phyloP scores from a whole-genome alignment of 768 basidiomycete species.

The Amyloporia xantha region DNA sequence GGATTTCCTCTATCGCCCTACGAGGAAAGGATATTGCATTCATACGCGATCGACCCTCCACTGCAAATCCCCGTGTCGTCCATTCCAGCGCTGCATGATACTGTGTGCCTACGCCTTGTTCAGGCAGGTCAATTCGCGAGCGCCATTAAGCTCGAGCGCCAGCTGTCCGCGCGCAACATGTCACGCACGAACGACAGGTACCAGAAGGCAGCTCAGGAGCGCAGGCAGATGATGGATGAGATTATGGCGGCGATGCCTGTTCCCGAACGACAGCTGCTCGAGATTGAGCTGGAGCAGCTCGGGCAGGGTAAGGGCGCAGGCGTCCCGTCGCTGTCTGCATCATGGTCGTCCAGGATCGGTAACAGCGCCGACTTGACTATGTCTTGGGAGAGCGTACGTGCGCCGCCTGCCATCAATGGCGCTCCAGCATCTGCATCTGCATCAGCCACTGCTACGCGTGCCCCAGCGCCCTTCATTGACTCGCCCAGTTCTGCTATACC shows the following conservation, averaged over 20 bases:
- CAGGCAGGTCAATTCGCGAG: conserved; percentile 62
- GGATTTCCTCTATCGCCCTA: conserved; percentile 57
- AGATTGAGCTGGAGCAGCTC: conserved; percentile 45
- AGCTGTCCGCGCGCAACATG: conserved; percentile 35
- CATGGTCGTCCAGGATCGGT: conserved; percentile 6
- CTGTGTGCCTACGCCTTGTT: conserved; percentile 73
- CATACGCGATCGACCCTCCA: conserved; percentile 54
- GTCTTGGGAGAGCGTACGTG: conserved; percentile 53
- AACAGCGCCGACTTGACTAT: conserved; percentile 37
- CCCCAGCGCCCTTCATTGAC: conserved; percentile 21
- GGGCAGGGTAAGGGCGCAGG: conserved; percentile 14
- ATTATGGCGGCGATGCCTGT: conserved; percentile 56
- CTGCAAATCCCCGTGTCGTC: conserved; percentile 38
- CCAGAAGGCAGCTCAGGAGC: conserved; percentile 38
- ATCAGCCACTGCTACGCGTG: conserved; percentile 14
- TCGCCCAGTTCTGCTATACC: conserved; percentile 19
- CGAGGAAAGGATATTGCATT: conserved; percentile 54
- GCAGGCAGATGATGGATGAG: conserved; percentile 66
- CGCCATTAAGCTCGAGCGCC: conserved; percentile 72
- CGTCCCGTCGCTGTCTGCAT: conserved; percentile 4
- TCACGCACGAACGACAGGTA: conserved; percentile 20
- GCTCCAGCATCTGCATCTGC: background rate
- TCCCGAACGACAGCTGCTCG: conserved; percentile 57
- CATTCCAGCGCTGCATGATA: conserved; percentile 60
- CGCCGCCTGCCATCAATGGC: conserved; percentile 18